Evolutionary conservation across 768 basidiomycete genomes (phyloP), one percentile per base, ranked within the genome.

Genomic region (Lentinus tigrinus): DNA sequence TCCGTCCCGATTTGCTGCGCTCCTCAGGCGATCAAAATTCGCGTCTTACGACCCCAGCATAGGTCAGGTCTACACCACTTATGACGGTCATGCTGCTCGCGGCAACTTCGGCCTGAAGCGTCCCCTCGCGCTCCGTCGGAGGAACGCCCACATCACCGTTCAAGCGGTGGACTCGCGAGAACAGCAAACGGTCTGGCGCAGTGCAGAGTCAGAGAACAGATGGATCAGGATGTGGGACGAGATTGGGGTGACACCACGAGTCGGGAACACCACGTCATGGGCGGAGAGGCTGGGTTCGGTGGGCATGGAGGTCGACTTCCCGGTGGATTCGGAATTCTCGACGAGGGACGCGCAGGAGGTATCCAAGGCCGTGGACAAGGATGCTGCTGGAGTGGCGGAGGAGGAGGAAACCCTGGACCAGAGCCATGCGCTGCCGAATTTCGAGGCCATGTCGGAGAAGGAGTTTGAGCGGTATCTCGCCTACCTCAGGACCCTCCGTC

Each of bases 101-200:
- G 90, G 91, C 53, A 82, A 93, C 75, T 95, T 85, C 82, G 93
- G 93, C 23, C 76, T 95, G 60, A 95, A 95, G 72, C 87, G 92
- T 0, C 88, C 91, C 23, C 81, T 94, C 23, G 77, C 89, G 2
- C 74, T 88, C 46, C 82, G 87, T 52, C 81, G 84, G 31, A 81
- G 81, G 46, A 78, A 83, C 60, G 82, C 84, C 11, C 83, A 79
- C 65, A 83, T 94, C 57, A 83, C 85, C 19, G 78, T 93, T 26
- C 76, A 78, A 49, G 75, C 83, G 1, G 83, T 89, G 69, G 92
- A 94, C 67, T 83, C 87, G 28, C 82, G 76, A 53, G 83, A 89
- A 56, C 79, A 90, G 63, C 91, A 87, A 70, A 87, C 88, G 23
- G 87, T 89, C 61, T 94, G 92, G 90, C 79, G 79, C 65, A 78